Base-by-base conservation (phyloP, 2,329 filamentous ascomycete species). In the Fusarium nygamai region DNA sequence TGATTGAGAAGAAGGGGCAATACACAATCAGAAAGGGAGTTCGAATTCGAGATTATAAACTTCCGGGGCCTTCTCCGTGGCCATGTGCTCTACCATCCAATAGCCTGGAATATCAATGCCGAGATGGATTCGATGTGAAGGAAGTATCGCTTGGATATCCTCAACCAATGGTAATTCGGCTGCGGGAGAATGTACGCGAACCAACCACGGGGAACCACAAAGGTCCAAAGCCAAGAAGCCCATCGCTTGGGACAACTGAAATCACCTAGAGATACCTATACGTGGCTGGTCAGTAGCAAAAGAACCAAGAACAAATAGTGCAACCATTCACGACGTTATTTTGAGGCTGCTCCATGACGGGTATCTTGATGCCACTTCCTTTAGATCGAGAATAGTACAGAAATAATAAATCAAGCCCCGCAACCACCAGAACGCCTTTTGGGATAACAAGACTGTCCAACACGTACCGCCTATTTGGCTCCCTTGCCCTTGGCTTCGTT, bases 401-500 rank as follows among this genome's bases (percentile, higher is more conserved):
- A 72, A 69, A 69, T 78, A 71, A 78, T 61, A 64, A 78, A 79
- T 58, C 43, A 58, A 77, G 70, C 71, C 71, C 61, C 76, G 72
- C 63, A 75, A 74, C 71, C 61, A 67, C 76, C 80, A 69, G 54
- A 81, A 82, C 80, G 81, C 81, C 80, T 69, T 78, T 71, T 72
- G 54, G 65, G 74, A 79, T 78, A 75, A 75, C 64, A 65, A 60
- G 62, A 61, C 47, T 64, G 44, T 66, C 67, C 54, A 53, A 57
- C 51, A 69, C 53, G 47, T 41, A 16, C 50, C 31, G 20, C 66
- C 82, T 82, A 92, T 84, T 94, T 95, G 48, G 90, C 87, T 10
- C 91, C 91, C 84, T 97, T 98, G 29, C 92, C 92, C 84, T 95
- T 95, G 9, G 95, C 95, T 84, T 99, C 96, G 14, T 90, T 93